Percentiles rank a stretch among this genome's conserved stretches.
Conservation (phyloP, 2,329 filamentous ascomycete species). For the Myriosclerotinia duriaeana region DNA sequence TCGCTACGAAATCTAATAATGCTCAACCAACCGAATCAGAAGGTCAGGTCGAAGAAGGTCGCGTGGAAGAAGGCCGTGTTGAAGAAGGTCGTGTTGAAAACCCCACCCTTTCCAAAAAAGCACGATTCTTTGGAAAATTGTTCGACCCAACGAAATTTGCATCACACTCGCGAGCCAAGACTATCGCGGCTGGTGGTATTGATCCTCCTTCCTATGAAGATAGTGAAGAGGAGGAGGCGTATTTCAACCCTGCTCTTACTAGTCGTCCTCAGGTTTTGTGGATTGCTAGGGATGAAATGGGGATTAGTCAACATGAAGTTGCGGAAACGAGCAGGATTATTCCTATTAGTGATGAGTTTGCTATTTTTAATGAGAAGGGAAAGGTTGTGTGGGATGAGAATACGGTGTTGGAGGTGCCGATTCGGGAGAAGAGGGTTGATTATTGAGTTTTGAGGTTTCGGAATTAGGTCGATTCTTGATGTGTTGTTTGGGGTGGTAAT, state of each 20-base stretch:
- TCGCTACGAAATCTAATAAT: slow-evolving; percentile 23
- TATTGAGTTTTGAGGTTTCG: slow-evolving; percentile 27
- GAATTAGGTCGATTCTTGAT: background rate
- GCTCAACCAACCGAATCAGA: slow-evolving; percentile 36
- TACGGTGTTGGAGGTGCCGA: slow-evolving; percentile 30
- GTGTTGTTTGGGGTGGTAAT: background rate
- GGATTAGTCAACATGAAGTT: slow-evolving; percentile 74
- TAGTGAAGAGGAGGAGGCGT: slow-evolving; percentile 65
- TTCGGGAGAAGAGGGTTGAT: slow-evolving; percentile 36
- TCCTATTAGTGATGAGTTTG: slow-evolving; percentile 77
- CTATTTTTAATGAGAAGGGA: slow-evolving; percentile 67
- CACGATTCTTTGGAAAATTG: slow-evolving; percentile 60
- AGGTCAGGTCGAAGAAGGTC: background rate
- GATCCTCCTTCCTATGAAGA: slow-evolving; percentile 57
- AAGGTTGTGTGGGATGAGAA: slow-evolving; percentile 58
- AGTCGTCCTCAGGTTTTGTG: slow-evolving; percentile 66
- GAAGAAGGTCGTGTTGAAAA: background rate
- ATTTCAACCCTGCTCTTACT: slow-evolving; percentile 68
- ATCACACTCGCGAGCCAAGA: slow-evolving; percentile 57
- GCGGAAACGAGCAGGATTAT: slow-evolving; percentile 67
- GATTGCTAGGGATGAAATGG: slow-evolving; percentile 74
- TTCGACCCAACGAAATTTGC: slow-evolving; percentile 73
- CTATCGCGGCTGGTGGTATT: slow-evolving; percentile 53
- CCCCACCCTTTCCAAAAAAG: slow-evolving; percentile 44
- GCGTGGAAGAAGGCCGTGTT: background rate